Evolutionary conservation across 2,329 filamentous ascomycete genomes (phyloP), one percentile per base, ranked within the genome.

Genomic region (Trichoderma atroviride): DNA sequence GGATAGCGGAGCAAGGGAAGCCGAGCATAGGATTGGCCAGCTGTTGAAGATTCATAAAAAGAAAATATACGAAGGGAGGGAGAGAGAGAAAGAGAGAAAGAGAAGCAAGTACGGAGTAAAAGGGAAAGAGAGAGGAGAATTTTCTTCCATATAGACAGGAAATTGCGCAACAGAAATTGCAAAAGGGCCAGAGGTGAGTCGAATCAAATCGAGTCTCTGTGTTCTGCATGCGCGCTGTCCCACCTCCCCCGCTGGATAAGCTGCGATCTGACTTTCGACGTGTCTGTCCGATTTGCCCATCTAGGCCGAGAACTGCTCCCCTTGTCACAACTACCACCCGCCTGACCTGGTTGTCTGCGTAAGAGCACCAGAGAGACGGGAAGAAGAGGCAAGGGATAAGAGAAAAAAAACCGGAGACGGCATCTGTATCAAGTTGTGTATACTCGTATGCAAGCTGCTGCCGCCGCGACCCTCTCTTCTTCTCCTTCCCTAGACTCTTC

Each of bases 251-350:
- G 63, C 63, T 67, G 63, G 40, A 55, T 52, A 33, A 59, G 31
- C 55, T 59, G 40, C 55, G 63, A 67, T 67, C 63, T 67, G 63
- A 67, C 63, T 29, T 65, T 58, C 24, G 56, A 67, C 40, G 63
- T 52, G 40, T 47, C 40, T 24, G 63, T 59, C 55, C 63, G 63
- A 59, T 59, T 59, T 59, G 55, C 35, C 27, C 37, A 37, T 59
- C 63, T 52, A 67, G 63, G 57, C 63, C 55, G 40, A 67, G 63
- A 35, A 58, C 13, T 31, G 9, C 27, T 59, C 10, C 63, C 63
- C 63, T 64, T 67, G 63, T 67, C 63, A 59, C 33, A 16, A 35
- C 58, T 29, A 22, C n/a, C 52, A 40, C 63, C 63, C 63, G 63
- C 63, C 63, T 43, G 55, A 58, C 55, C 59, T 27, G 27, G 40